These are phyloP conservation scores for Geotrichum reessii DNA, from an alignment of 1,139 yeast species.

Conservation along the genomic window DNA sequence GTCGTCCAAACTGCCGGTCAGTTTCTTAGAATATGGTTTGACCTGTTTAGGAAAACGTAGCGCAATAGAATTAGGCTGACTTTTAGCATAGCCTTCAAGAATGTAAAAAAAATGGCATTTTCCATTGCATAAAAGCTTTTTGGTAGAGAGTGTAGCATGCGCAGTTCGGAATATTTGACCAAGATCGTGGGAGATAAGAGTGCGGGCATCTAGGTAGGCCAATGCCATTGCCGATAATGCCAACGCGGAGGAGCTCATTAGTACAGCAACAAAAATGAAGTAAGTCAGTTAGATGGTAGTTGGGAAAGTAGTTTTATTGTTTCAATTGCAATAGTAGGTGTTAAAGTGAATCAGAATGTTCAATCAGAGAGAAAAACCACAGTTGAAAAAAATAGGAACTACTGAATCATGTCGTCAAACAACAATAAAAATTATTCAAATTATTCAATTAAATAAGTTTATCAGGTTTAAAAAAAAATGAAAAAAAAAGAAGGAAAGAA, in stretches of 20 bases:
- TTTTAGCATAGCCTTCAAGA: conserved; percentile 49
- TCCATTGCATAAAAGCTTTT: neutral
- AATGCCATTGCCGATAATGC: conserved; percentile 30
- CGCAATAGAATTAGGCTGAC: conserved; percentile 51
- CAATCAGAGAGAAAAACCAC: no score
- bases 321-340: no score
- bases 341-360: no score
- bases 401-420: no score
- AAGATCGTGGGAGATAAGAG: conserved; percentile 32
- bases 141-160: conserved; percentile 23
- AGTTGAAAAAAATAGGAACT: no score
- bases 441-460: no score
- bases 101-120: conserved; percentile 59
- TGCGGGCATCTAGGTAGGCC: conserved; percentile 33
- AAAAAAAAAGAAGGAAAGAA: no score
- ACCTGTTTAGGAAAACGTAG: conserved; percentile 59
- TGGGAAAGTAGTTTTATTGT: no score
- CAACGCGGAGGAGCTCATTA: conserved; percentile 8
- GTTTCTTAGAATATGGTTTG: conserved; percentile 16
- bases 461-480: no score
- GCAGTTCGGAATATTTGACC: conserved; percentile 27
- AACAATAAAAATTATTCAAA: no score
- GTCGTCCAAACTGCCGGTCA: conserved; percentile 37
- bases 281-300: no score
- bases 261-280: no score